A percentile compares a stretch with the other conserved stretches of the same genome.
Conservation (phyloP, 2,329 filamentous ascomycete species). For the Camillea tinctor region DNA sequence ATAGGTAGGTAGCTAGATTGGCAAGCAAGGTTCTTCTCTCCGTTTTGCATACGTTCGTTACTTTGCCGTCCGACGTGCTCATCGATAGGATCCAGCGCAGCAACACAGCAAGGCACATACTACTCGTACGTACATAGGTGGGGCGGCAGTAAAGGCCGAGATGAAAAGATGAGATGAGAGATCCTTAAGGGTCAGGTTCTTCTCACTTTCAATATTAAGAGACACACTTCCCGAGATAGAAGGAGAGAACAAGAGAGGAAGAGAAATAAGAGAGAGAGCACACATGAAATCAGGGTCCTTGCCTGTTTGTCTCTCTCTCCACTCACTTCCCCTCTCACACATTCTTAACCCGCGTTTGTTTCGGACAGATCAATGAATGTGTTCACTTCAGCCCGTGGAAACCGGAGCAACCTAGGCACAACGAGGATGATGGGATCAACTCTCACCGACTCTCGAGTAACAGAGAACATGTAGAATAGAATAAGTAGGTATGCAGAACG, state of each 20-base stretch:
- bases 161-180: not conserved
- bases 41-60: not conserved
- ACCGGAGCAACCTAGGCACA: not conserved
- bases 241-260: too few species aligned
- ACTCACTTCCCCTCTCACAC: too few species aligned
- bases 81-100: not conserved
- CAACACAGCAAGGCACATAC: not conserved
- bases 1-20: too few species aligned
- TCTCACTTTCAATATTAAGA: too few species aligned
- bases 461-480: not conserved
- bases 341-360: not conserved
- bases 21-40: too few species aligned
- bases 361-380: not conserved
- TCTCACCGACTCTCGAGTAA: not conserved
- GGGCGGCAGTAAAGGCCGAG: not conserved
- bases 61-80: not conserved
- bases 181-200: too few species aligned
- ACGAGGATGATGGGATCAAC: not conserved
- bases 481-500: too few species aligned
- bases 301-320: not conserved
- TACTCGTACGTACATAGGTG: too few species aligned
- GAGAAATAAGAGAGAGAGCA: too few species aligned
- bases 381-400: not conserved
- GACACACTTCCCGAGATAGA: too few species aligned
- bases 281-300: too few species aligned